Percentiles rank a stretch among this genome's conserved stretches.
Evolutionary conservation across 345 rosid genomes (phyloP).

Genomic region (Conringia planisiliqua): DNA sequence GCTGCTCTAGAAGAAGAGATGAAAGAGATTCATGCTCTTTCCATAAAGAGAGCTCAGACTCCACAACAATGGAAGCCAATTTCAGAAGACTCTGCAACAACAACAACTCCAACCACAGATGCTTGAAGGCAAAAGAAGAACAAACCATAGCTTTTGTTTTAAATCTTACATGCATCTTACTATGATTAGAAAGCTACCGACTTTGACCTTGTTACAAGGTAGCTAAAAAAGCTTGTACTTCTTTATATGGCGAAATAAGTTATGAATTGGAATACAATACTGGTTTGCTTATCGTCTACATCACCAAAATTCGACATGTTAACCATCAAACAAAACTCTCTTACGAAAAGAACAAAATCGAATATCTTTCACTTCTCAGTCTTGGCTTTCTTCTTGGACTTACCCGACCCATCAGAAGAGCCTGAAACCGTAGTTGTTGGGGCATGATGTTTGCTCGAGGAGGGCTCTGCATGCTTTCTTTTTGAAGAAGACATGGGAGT

Average conservation of each 20-base stretch:
- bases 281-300: not conserved
- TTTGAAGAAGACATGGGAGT: constrained; percentile 35
- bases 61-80: constrained; percentile 76
- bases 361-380: constrained; percentile 24
- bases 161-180: not conserved
- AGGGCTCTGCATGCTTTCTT: constrained; percentile 35
- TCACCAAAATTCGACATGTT: not conserved
- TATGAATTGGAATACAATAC: not conserved
- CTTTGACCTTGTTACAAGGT: not conserved
- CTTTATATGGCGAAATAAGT: constrained; percentile 7
- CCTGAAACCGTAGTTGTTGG: constrained; percentile 29
- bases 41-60: constrained; percentile 68
- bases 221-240: constrained; percentile 11
- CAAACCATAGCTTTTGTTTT: not conserved
- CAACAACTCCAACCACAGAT: constrained; percentile 33
- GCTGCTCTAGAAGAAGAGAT: constrained; percentile 77
- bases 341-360: not conserved
- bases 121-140: constrained; percentile 13
- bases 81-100: constrained; percentile 41
- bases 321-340: not conserved
- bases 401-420: constrained; percentile 34
- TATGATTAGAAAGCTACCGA: not conserved
- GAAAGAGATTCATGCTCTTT: constrained; percentile 89
- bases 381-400: constrained; percentile 37
- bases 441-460: constrained; percentile 13